Evolutionary conservation across 2,329 filamentous ascomycete species (phyloP), one percentile per base, ranked within the genome.

Genomic region (Dothistroma septosporum): DNA sequence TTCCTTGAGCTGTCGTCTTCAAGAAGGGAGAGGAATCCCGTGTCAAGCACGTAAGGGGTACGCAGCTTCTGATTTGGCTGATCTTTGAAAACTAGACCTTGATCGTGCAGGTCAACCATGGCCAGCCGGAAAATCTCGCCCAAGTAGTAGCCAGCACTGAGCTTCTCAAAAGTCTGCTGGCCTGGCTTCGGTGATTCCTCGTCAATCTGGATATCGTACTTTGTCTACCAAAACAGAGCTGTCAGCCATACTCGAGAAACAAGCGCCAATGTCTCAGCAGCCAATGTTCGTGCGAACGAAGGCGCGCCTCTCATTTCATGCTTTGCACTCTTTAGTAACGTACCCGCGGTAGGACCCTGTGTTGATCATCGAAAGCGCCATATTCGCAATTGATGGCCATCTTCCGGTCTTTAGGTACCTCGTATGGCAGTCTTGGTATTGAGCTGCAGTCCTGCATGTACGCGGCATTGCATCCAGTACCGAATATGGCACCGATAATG

Each of bases 311-410:
- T 28, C 24, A 28, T 28, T 28, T 6, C 24, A 28, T 28, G 24
- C 24, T 3, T 28, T 28, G 6, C 24, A 28, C 24, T 28, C 6
- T 6, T 28, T 6, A 28, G 6, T 28, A 28, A 28, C 24, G 3
- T 28, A 28, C 24, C 24, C 88, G 85, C 19, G 93, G 93, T 22
- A 97, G 87, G 57, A 97, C 89, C 70, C 88, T 83, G 79, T 94
- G 89, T 77, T 96, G 91, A 75, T 96, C 97, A 77, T 97, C 93
- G 73, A 97, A 97, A 35, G 93, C 92, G 64, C 93, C 93, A 85
- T 92, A 97, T 77, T 97, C 93, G 80, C 93, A 97, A 82, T 97
- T 97, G 80, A 97, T 97, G 53, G 91, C 92, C 85, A 97, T 95
- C 52, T 88, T 91, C 62, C 86, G 86, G 63, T 94, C 87, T 0